Conservation (phyloP, 2,329 filamentous ascomycete species). For the Macrophomina phaseolina region DNA sequence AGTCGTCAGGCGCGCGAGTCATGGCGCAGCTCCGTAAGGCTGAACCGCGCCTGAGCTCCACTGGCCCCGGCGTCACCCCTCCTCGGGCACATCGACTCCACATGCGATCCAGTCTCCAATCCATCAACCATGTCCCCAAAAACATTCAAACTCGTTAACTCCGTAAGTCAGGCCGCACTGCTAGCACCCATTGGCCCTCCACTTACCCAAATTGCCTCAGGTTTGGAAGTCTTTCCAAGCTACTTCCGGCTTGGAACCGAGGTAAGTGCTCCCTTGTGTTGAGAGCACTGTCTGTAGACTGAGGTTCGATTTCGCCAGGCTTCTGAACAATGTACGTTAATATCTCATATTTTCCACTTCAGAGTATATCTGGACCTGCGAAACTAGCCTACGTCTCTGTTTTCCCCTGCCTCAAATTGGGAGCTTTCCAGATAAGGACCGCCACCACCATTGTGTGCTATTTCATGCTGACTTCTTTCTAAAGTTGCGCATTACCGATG, state of each 20-base stretch:
- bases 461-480: background rate
- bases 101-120: too few relatives aligned
- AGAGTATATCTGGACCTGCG: too few relatives aligned
- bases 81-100: background rate
- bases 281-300: constrained; percentile 3
- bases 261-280: constrained; percentile 57
- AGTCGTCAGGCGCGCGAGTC: constrained; percentile 4
- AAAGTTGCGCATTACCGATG: constrained; percentile 71
- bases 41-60: background rate
- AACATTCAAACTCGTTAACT: constrained; percentile 67
- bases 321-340: constrained; percentile 45
- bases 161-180: constrained; percentile 53
- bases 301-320: constrained; percentile 34
- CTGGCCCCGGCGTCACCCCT: constrained; percentile 20
- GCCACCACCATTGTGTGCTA: background rate
- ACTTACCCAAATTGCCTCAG: constrained; percentile 52
- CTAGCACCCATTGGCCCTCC: constrained; percentile 9
- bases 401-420: too few relatives aligned
- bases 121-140: constrained; percentile 36
- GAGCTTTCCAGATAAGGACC: background rate
- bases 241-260: constrained; percentile 86
- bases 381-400: too few relatives aligned
- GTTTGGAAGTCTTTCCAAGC: constrained; percentile 85
- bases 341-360: background rate
- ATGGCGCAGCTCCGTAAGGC: constrained; percentile 9